Percentiles rank a stretch among this genome's conserved stretches.
Evolutionary conservation across 345 rosid genomes (phyloP).

Genomic region (Salix koriyanagi): DNA sequence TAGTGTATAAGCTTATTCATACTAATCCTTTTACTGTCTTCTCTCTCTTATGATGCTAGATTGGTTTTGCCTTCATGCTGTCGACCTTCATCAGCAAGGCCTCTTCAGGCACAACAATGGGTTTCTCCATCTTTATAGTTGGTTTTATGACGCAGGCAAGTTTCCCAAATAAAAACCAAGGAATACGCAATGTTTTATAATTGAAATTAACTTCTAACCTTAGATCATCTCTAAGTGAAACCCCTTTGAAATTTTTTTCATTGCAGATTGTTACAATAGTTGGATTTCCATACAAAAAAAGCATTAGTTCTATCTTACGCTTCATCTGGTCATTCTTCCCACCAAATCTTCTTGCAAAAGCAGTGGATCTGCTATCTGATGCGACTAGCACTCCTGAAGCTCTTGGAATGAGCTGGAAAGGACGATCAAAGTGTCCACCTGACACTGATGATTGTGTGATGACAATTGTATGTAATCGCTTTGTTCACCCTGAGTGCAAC

Average conservation of each 20-base stretch:
- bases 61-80: constrained; percentile 77
- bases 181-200: background rate
- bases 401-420: constrained; percentile 79
- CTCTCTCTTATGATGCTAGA: background rate
- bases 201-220: background rate
- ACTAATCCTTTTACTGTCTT: constrained; percentile 10
- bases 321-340: constrained; percentile 78
- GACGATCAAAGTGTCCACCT: constrained; percentile 50
- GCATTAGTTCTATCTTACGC: constrained; percentile 24
- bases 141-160: constrained; percentile 79
- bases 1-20: background rate
- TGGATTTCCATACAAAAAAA: constrained; percentile 59
- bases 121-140: constrained; percentile 71
- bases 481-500: background rate
- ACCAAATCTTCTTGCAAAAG: constrained; percentile 79
- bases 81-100: constrained; percentile 83
- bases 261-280: constrained; percentile 52
- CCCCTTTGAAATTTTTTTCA: background rate
- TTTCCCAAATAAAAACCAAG: constrained; percentile 11
- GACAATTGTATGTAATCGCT: constrained; percentile 53
- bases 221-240: background rate
- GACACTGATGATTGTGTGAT: constrained; percentile 53
- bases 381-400: constrained; percentile 71
- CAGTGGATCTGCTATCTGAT: constrained; percentile 46
- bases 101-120: constrained; percentile 66